A percentile compares a stretch with the other conserved stretches of the same genome.
These are phyloP conservation scores for Ophiostoma ulmi DNA, from an alignment of 2,329 filamentous ascomycete species.

Conservation along the genomic window DNA sequence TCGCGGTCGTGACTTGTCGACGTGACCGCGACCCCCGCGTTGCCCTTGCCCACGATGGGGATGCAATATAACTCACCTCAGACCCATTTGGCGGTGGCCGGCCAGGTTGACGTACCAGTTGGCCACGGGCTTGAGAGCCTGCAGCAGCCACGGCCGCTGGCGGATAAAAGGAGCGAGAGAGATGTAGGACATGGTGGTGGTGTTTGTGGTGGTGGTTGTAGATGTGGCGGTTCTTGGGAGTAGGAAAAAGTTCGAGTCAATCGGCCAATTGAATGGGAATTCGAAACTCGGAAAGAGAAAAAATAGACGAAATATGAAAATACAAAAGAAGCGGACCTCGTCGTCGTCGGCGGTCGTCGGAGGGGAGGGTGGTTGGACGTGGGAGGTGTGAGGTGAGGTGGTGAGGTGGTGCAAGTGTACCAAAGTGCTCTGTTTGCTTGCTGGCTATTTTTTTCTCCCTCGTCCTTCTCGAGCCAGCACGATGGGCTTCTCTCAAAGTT, in stretches of 20 bases:
- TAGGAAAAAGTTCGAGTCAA: background rate
- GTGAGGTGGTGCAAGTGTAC: background rate
- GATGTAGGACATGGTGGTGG: slow-evolving; percentile 20
- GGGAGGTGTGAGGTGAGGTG: background rate
- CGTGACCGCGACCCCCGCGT: background rate
- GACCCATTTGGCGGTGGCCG: slow-evolving; percentile 38
- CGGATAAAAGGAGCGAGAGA: slow-evolving; percentile 51
- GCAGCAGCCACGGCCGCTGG: slow-evolving; percentile 80
- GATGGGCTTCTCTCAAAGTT: slow-evolving; percentile 13
- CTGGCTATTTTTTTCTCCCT: background rate
- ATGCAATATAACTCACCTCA: slow-evolving; percentile 24
- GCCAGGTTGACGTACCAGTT: slow-evolving; percentile 85
- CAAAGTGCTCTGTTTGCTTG: background rate
- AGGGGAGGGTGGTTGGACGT: too few relatives aligned
- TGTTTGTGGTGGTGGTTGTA: background rate
- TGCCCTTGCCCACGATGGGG: background rate
- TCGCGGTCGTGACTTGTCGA: background rate
- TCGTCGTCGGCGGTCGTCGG: slow-evolving; percentile 4
- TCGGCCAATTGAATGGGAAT: background rate
- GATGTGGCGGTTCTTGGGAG: background rate
- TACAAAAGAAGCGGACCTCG: background rate
- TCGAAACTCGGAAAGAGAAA: background rate
- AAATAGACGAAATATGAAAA: background rate
- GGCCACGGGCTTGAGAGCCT: slow-evolving; percentile 72
- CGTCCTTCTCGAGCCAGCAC: background rate